Base-by-base conservation (phyloP, 257 asterid genomes). In the Vinca minor region DNA sequence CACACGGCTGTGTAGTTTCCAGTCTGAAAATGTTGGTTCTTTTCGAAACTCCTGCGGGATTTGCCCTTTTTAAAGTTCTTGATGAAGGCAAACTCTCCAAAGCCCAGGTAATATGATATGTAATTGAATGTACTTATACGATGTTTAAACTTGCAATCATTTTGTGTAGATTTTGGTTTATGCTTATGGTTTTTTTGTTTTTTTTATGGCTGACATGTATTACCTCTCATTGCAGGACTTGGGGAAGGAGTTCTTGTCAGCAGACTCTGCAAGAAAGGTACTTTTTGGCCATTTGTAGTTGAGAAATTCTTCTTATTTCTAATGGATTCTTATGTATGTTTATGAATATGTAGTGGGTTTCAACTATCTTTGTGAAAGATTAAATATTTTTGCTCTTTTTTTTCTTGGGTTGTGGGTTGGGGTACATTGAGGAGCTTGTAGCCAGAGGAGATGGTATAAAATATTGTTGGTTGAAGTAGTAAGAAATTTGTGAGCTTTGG, bases 221-320 rank as follows among this genome's bases (percentile, higher is more conserved):
- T 4, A 12, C 5, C n/a, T 49, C 20, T 4, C 59, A 35, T 64
- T 75, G 66, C 87, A 87, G 95, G 87, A 89, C 67, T 76, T 87
- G 73, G 83, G 86, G 73, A 84, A 83, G 80, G 94, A 89, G 18
- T 87, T 87, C 72, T 48, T 77, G 47, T 68, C 84, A 26, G 75
- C 91, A 1, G 95, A 83, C 17, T 78, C 95, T n/a, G 95, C 96
- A 18, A 77, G 89, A 85, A 69, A 84, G 95, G 95, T 87, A 29
- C 21, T 25, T 21, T n/a, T 6, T 10, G 8, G 35, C 26, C 32
- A 6, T 59, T 31, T 5, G 1, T 26, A 47, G 4, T 35, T 54
- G 31, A 20, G 35, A 36, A 14, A 2, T 10, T 15, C 17, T 15
- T 41, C 56, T 42, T 44, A 31, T 47, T 47, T n/a, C n/a, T n/a